Evolutionary conservation across 306 rosid species (phyloP).

Genomic region (Cicer yamashitae): DNA sequence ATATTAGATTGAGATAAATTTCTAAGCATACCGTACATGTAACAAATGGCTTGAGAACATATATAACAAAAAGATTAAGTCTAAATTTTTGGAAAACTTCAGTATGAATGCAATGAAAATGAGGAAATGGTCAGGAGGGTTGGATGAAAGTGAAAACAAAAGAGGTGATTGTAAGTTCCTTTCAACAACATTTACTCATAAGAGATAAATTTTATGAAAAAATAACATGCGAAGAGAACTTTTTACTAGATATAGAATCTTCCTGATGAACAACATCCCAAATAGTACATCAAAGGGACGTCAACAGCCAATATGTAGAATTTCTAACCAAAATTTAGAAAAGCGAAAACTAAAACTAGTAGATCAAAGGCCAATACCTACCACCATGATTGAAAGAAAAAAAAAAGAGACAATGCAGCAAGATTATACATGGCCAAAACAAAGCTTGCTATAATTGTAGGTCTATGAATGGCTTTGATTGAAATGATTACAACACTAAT

Average conservation of each 20-base stretch:
- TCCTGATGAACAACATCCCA: neutral
- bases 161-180: constrained; percentile 12
- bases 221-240: neutral
- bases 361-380: constrained; percentile 28
- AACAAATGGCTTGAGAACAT: constrained; percentile 8
- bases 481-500: constrained; percentile 9
- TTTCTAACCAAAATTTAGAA: neutral
- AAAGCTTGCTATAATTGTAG: neutral
- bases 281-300: constrained; percentile 16
- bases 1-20: constrained; percentile 44
- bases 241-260: constrained; percentile 13
- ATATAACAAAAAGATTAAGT: constrained; percentile 13
- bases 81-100: neutral
- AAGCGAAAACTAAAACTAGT: neutral
- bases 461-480: constrained; percentile 25
- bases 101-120: constrained; percentile 24
- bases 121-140: constrained; percentile 4
- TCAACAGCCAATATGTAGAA: neutral
- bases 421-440: constrained; percentile 21
- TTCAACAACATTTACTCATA: constrained; percentile 27
- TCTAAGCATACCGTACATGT: constrained; percentile 27
- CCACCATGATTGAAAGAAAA: neutral
- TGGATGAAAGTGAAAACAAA: constrained; percentile 12
- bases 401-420: neutral
- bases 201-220: constrained; percentile 28